Percentiles rank a stretch among this genome's conserved stretches.
Evolutionary conservation across 768 basidiomycete species (phyloP).

Genomic region (Mycena vulgaris): DNA sequence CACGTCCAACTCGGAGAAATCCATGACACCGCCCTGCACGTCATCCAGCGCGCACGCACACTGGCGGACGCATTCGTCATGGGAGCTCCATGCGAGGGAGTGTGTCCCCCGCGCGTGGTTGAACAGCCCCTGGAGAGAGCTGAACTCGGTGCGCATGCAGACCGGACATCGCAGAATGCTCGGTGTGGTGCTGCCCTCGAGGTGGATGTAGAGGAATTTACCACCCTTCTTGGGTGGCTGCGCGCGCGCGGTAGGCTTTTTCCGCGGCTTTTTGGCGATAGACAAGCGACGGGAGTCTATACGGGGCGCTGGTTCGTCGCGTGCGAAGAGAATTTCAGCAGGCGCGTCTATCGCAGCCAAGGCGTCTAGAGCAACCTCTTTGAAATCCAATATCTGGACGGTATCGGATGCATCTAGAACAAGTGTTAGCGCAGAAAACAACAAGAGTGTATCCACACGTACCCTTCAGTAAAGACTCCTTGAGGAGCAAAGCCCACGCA

Average conservation of each 20-base stretch:
- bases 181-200: slow-evolving; percentile 44
- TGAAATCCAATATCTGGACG: slow-evolving; percentile 48
- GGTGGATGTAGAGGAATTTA: slow-evolving; percentile 58
- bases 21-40: slow-evolving; percentile 45
- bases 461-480: slow-evolving; percentile 55
- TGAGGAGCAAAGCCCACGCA: slow-evolving; percentile 62
- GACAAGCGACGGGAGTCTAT: slow-evolving; percentile 39
- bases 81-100: slow-evolving; percentile 66
- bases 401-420: slow-evolving; percentile 28
- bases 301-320: slow-evolving; percentile 44
- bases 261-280: slow-evolving; percentile 25
- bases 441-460: slow-evolving; percentile 8
- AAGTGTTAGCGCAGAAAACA: slow-evolving; percentile 1
- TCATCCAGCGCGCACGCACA: slow-evolving; percentile 53
- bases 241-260: slow-evolving; percentile 45
- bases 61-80: slow-evolving; percentile 68
- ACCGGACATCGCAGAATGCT: slow-evolving; percentile 61
- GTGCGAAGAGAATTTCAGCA: slow-evolving; percentile 54
- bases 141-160: slow-evolving; percentile 62
- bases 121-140: slow-evolving; percentile 66
- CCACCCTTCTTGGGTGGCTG: slow-evolving; percentile 46
- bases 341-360: slow-evolving; percentile 58
- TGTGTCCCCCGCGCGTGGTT: slow-evolving; percentile 70
- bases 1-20: slow-evolving; percentile 50
- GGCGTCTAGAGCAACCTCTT: slow-evolving; percentile 59